A percentile compares a stretch with the other conserved stretches of the same genome.
These are phyloP conservation scores for Lachancea sp. DNA, from an alignment of 805 yeast genomes.

Conservation along the genomic window DNA sequence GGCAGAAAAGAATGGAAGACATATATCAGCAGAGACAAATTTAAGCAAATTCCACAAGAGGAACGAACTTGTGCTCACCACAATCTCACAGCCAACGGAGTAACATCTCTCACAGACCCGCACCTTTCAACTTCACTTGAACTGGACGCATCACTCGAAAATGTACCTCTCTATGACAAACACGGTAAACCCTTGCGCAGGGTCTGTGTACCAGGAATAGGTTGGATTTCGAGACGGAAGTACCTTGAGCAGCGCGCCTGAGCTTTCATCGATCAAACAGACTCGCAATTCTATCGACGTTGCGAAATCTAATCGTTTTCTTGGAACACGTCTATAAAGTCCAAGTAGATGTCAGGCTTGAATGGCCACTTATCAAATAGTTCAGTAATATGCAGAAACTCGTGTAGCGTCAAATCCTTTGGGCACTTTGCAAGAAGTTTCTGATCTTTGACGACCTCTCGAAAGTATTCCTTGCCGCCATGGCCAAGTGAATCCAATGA, in stretches of 20 bases:
- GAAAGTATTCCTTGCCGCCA: slow-evolving; percentile 60
- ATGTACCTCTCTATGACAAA: slow-evolving; percentile 22
- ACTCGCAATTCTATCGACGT: too few species aligned
- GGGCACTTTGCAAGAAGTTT: slow-evolving; percentile 42
- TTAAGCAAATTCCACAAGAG: neutral
- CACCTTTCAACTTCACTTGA: neutral
- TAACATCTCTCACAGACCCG: neutral
- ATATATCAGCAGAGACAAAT: slow-evolving; percentile 4
- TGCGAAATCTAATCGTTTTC: slow-evolving; percentile 9
- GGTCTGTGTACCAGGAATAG: slow-evolving; percentile 42
- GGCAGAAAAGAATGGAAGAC: slow-evolving; percentile 10
- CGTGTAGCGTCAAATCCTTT: slow-evolving; percentile 45
- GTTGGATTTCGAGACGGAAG: slow-evolving; percentile 41
- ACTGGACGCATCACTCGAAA: neutral
- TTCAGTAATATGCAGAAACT: slow-evolving; percentile 45
- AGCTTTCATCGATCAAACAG: neutral
- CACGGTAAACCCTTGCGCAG: slow-evolving; percentile 40
- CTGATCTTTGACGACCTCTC: slow-evolving; percentile 27
- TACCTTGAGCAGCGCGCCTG: slow-evolving; percentile 5
- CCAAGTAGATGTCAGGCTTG: slow-evolving; percentile 53
- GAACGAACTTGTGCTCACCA: neutral
- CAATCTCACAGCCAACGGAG: neutral
- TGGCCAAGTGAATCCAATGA: slow-evolving; percentile 62
- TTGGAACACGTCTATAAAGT: slow-evolving; percentile 34
- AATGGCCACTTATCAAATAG: slow-evolving; percentile 76